Evolutionary conservation across 2,329 filamentous ascomycete genomes (phyloP), one percentile per base, ranked within the genome.

Genomic region (Aspergillus udagawae): DNA sequence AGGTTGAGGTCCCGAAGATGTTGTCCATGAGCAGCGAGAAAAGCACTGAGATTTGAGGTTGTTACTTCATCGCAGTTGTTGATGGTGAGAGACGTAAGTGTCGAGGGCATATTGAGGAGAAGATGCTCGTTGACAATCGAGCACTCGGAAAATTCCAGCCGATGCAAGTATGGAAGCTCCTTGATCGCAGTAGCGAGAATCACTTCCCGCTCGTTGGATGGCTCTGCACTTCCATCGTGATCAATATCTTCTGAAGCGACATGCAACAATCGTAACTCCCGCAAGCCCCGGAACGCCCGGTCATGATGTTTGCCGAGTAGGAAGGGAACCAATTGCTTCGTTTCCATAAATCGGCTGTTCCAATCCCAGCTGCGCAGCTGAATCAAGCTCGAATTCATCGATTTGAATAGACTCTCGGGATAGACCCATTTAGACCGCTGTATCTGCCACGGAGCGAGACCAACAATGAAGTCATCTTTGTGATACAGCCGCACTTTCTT

Each of bases 11-110:
- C 82, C 53, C 82, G 82, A 23, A 97, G 77, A n/a, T 83, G 76
- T 23, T 77, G 73, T 0, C 92, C 92, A 65, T 90, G 86, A 0
- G 82, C 82, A 5, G 79, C 69, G 44, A 97, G 79, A 66, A 89
- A 96, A 0, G 73, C 70, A 27, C 80, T 76, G 23, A 97, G 75
- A 57, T 86, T 82, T 3, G 86, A 80, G 0, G 90, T 88, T 4
- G 81, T 85, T 9, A 96, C 75, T 60, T 89, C 85, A 75, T 87
- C 87, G 68, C 92, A 97, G 65, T 94, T 93, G 62, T 86, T 84
- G 17, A 97, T 78, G 61, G 88, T 88, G 3, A 97, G 79, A 49
- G 84, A 83, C 49, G 81, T 76, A 21, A 97, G 79, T 3, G 78
- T 82, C 10, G 76, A 79, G 0, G 92, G 91, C 6, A 97, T 75